Percentiles rank a stretch among this genome's conserved stretches.
phyloP scores from a whole-genome alignment of 768 basidiomycete species.

The Hygrocybe punicea region DNA sequence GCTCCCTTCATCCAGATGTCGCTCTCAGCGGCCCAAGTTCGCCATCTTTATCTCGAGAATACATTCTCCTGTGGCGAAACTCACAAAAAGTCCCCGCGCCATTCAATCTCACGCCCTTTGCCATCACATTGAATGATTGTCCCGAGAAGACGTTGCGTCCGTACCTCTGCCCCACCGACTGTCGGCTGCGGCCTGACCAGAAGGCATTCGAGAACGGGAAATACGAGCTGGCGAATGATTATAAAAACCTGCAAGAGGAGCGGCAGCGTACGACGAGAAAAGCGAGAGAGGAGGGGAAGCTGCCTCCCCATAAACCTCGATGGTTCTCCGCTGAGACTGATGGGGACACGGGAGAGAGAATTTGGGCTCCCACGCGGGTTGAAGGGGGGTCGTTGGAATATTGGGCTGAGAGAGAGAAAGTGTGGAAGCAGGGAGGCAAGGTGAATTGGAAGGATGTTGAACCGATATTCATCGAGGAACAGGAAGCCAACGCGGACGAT shows the following conservation, averaged over 20 bases:
- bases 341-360: constrained; percentile 82
- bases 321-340: constrained; percentile 88
- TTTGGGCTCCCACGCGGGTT: constrained; percentile 70
- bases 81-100: constrained; percentile 77
- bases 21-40: constrained; percentile 46
- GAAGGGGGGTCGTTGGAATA: constrained; percentile 62
- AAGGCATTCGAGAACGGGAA: constrained; percentile 88
- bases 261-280: constrained; percentile 70
- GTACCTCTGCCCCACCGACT: constrained; percentile 86
- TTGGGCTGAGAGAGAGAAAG: constrained; percentile 74
- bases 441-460: constrained; percentile 67
- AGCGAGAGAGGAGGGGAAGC: constrained; percentile 68
- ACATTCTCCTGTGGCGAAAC: constrained; percentile 89
- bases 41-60: constrained; percentile 55
- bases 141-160: constrained; percentile 64
- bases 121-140: constrained; percentile 88
- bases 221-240: constrained; percentile 77
- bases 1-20: constrained; percentile 70
- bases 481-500: constrained; percentile 18
- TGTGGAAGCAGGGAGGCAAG: constrained; percentile 44
- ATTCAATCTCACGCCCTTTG: constrained; percentile 94
- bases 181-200: constrained; percentile 88
- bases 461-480: constrained; percentile 75
- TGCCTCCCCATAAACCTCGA: constrained; percentile 71
- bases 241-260: constrained; percentile 82